Percentiles rank a stretch among this genome's conserved stretches.
Evolutionary conservation across 2,329 filamentous ascomycete species (phyloP).

Genomic region (Alternaria sp.): DNA sequence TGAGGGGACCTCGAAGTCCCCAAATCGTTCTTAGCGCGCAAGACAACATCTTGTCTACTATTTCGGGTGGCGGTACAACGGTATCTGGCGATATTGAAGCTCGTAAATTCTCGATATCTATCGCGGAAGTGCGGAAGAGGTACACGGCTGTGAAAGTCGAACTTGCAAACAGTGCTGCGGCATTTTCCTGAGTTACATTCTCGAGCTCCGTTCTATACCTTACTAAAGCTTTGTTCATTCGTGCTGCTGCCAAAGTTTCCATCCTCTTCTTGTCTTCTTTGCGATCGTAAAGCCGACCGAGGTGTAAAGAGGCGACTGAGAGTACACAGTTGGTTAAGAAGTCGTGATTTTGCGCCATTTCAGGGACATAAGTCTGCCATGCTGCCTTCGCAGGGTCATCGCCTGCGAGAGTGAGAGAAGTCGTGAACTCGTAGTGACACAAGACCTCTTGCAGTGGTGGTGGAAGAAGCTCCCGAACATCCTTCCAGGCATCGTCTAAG

Average conservation of each 20-base stretch:
- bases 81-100: conserved; percentile 35
- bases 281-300: conserved; percentile 51
- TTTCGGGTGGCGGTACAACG: conserved; percentile 24
- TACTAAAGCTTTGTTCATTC: conserved; percentile 47
- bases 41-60: conserved; percentile 40
- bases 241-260: conserved; percentile 40
- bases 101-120: conserved; percentile 42
- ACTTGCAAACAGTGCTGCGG: conserved; percentile 53
- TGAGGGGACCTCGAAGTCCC: conserved; percentile 43
- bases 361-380: conserved; percentile 45
- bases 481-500: conserved; percentile 42
- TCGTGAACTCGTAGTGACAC: conserved; percentile 47
- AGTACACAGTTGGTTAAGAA: conserved; percentile 58
- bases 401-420: conserved; percentile 40
- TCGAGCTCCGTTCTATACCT: conserved; percentile 39
- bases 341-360: conserved; percentile 53
- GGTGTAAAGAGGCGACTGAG: conserved; percentile 57
- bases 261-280: conserved; percentile 33
- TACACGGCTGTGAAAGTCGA: conserved; percentile 47
- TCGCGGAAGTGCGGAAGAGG: conserved; percentile 43
- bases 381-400: conserved; percentile 45
- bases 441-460: conserved; percentile 38
- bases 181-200: conserved; percentile 53
- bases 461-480: conserved; percentile 35
- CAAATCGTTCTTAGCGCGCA: conserved; percentile 38